Base-by-base conservation (phyloP, 345 rosid species). In the Lepidium africanum region DNA sequence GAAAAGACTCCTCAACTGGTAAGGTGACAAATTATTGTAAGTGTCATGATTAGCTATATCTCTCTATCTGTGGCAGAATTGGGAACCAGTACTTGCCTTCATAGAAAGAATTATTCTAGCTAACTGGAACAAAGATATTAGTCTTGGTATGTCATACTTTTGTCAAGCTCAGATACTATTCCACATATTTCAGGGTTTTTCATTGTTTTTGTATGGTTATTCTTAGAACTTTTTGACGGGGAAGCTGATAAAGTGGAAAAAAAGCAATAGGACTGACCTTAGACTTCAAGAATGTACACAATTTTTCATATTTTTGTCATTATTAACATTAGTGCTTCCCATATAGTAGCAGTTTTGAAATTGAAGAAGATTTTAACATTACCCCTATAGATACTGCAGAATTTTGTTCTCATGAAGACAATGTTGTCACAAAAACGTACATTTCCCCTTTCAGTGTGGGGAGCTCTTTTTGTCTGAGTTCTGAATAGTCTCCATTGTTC, bases 1-100 rank as follows among this genome's bases (percentile, higher is more conserved):
- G 83, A 68, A 83, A 79, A 80, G 92, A 83, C 70, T 81, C 70
- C 62, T 87, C 96, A 40, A 86, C 88, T 48, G 89, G 90, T 86
- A 76, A 63, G 57, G 27, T 53, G 39, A 37, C 19, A 21, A 32
- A 55, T 56, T 46, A 37, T 45, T 38, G 2, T 19, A 13, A 8
- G 17, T 51, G 59, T 50, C 35, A 12, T 48, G 43, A 61, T 41
- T 32, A 2, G 61, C 50, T 54, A 27, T 36, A 2, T 57, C 60
- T 43, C 54, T 43, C 23, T 58, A 4, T 66, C 66, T 56, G 35
- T 66, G 41, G 73, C 78, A 91, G 97, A 88, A 87, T 48, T 88
- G 97, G 97, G 67, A 70, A 70, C 81, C 82, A 19, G 58, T 87
- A 45, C 85, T 84, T 76, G 41, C 74, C 68, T 81, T 87, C 25